These are phyloP conservation scores for Cryptococcus neoformans DNA, from an alignment of 1,284 basidiomycete species.

Conservation along the genomic window DNA sequence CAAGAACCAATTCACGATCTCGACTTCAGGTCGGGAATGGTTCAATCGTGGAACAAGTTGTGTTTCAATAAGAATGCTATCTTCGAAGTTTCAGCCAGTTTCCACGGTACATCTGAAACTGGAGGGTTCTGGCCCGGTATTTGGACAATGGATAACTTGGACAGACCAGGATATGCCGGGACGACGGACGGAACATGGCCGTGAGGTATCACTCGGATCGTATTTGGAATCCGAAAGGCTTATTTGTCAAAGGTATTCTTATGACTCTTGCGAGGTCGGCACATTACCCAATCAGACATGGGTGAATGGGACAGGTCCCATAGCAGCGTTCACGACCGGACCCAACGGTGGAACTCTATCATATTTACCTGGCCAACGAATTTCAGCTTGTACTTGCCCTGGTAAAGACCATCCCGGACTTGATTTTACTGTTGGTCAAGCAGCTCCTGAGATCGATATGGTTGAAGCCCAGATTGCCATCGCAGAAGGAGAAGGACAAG, in stretches of 20 bases:
- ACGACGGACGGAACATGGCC: slow-evolving; percentile 66
- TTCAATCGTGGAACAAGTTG: slow-evolving; percentile 55
- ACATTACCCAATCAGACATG: slow-evolving; percentile 49
- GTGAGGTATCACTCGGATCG: background rate
- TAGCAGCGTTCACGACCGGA: slow-evolving; percentile 42
- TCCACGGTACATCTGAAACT: slow-evolving; percentile 38
- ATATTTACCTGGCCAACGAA: slow-evolving; percentile 3
- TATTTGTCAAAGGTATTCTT: slow-evolving; percentile 27
- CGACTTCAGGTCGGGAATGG: slow-evolving; percentile 61
- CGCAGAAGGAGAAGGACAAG: slow-evolving; percentile 12
- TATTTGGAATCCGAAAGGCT: too few species aligned
- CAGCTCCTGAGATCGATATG: slow-evolving; percentile 65
- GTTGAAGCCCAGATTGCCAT: slow-evolving; percentile 57
- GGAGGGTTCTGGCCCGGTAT: slow-evolving; percentile 55
- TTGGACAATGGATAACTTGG: slow-evolving; percentile 53
- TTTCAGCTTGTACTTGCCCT: slow-evolving; percentile 54
- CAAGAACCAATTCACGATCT: slow-evolving; percentile 67
- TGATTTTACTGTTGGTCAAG: slow-evolving; percentile 53
- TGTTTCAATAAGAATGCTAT: slow-evolving; percentile 47
- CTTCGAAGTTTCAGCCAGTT: slow-evolving; percentile 40
- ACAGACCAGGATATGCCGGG: slow-evolving; percentile 54
- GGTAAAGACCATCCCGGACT: slow-evolving; percentile 66
- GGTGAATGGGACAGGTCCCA: slow-evolving; percentile 44
- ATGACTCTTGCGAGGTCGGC: slow-evolving; percentile 43
- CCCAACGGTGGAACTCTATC: slow-evolving; percentile 35